These are phyloP conservation scores for Sporothrix globosa DNA, from an alignment of 2,329 filamentous ascomycete genomes.

Conservation along the genomic window DNA sequence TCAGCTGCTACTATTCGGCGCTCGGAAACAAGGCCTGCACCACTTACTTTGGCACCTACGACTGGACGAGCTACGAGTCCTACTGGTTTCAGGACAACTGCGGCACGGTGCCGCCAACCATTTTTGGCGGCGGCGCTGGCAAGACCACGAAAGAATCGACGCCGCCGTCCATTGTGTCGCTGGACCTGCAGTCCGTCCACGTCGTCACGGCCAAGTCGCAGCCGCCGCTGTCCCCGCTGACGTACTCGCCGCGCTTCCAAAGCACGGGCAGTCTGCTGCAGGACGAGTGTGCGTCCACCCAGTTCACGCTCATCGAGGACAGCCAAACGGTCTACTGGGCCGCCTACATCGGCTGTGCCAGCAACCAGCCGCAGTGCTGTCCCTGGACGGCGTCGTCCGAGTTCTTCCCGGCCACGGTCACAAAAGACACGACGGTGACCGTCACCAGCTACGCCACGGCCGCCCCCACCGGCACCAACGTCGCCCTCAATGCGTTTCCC, in stretches of 20 bases:
- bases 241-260: slow-evolving; percentile 34
- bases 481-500: slow-evolving; percentile 35
- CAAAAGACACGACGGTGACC: slow-evolving; percentile 29
- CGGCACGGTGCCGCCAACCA: slow-evolving; percentile 35
- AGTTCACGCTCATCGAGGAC: slow-evolving; percentile 40
- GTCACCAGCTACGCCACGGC: slow-evolving; percentile 23
- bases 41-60: slow-evolving; percentile 31
- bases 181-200: slow-evolving; percentile 37
- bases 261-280: slow-evolving; percentile 38
- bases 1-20: slow-evolving; percentile 37
- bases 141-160: slow-evolving; percentile 23
- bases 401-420: slow-evolving; percentile 27
- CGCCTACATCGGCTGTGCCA: slow-evolving; percentile 39
- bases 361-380: slow-evolving; percentile 40
- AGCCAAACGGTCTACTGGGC: slow-evolving; percentile 39
- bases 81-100: slow-evolving; percentile 35
- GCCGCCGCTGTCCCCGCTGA: slow-evolving; percentile 20
- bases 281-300: slow-evolving; percentile 37
- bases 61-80: slow-evolving; percentile 35
- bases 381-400: slow-evolving; percentile 38
- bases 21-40: slow-evolving; percentile 32
- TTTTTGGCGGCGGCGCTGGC: slow-evolving; percentile 29
- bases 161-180: slow-evolving; percentile 37
- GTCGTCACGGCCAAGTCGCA: slow-evolving; percentile 33
- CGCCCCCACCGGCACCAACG: slow-evolving; percentile 28